Evolutionary conservation across 148 eudicot genomes (phyloP), one percentile per base, ranked within the genome.

Genomic region (Polygonum maritimum): DNA sequence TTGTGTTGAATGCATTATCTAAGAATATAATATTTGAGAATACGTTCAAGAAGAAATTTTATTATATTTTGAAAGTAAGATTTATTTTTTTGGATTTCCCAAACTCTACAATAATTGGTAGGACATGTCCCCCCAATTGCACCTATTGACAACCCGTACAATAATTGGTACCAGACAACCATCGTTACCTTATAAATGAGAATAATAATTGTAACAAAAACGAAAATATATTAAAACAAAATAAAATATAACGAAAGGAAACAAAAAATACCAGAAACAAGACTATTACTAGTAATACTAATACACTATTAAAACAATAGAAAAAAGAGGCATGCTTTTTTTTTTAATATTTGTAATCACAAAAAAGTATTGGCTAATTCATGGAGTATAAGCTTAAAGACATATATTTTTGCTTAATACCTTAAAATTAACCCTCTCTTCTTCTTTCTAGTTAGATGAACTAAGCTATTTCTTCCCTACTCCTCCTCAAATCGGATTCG

Each of bases 81-180:
- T 44, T 44, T 44, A 44, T 44, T 44, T 44, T 0, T 44, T 44
- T 44, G 41, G 71, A 67, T 2, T 67, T 21, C 45, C 36, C 9
- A 36, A 63, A 16, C 2, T 67, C 21, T 67, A 67, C 71, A 67
- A 67, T 67, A 67, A 67, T 36, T 67, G 71, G 71, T 67, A 36
- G 19, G 38, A 38, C 35, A 65, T 67, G 71, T 8, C 71, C 71
- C 7, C n/a, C 38, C 41, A 63, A 63, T 40, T 12, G n/a, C 40
- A 31, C 36, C 40, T 63, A 63, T 40, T 33, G 70, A 40, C 71
- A 36, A 67, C 71, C 71, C 71, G 71, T 67, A 67, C 71, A 67
- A 67, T 67, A 35, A 67, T 67, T 67, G 44, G 71, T 67, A 67
- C 44, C 18, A 67, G 15, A 15, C 71, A 67, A 36, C 18, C 71